A percentile compares a stretch with the other conserved stretches of the same genome.
Conservation (phyloP, 495 filamentous ascomycete genomes). For the Cercophora scortea region DNA sequence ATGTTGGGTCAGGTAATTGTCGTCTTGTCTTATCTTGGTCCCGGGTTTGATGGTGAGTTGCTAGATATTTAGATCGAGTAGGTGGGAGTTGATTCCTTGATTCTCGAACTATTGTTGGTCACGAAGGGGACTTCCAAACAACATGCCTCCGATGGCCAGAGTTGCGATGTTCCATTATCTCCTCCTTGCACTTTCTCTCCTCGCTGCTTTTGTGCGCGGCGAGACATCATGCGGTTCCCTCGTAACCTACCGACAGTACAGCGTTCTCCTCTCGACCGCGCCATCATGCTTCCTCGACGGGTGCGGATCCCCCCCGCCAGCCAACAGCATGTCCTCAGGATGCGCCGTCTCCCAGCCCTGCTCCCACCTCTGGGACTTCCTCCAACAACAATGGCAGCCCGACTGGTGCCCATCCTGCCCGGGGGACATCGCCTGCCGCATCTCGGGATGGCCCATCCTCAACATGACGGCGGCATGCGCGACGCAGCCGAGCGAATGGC, state of each 20-base stretch:
- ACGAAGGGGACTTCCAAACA: background rate
- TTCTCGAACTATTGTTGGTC: no score
- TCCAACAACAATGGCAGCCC: background rate
- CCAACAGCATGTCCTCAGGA: background rate
- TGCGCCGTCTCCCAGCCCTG: background rate
- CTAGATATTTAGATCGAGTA: no score
- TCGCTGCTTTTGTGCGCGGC: background rate
- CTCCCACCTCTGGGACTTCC: slow-evolving; percentile 1
- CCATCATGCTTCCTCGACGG: slow-evolving; percentile 1
- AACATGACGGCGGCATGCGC: slow-evolving; percentile 1
- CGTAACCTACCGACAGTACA: slow-evolving; percentile 3
- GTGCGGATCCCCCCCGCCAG: background rate
- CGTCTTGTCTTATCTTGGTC: no score
- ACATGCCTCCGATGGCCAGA: no score
- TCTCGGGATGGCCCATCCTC: slow-evolving; percentile 1
- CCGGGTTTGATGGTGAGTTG: no score
- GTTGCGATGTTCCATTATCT: background rate
- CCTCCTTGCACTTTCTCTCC: background rate
- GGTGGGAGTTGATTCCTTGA: no score
- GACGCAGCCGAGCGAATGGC: background rate
- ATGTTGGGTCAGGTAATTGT: no score
- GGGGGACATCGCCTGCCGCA: slow-evolving; percentile 1
- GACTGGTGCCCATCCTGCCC: background rate
- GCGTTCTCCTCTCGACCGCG: background rate
- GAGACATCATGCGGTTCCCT: background rate